Evolutionary conservation across 495 filamentous ascomycete genomes (phyloP).

Genomic region (Cladorrhinum samala): DNA sequence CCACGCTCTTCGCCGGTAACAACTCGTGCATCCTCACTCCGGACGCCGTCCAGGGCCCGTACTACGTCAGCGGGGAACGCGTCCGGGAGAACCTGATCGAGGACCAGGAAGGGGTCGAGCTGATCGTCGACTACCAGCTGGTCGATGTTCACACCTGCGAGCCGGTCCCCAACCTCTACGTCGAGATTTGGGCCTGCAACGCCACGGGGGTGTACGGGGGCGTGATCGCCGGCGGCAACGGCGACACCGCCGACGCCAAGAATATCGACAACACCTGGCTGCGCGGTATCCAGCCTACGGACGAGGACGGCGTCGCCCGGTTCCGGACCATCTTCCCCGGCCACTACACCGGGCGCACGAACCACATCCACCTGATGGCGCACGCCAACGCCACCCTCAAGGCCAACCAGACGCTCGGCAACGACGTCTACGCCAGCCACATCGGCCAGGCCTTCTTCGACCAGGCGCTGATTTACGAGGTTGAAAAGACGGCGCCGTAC

Average conservation of each 20-base stretch:
- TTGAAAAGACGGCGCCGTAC: constrained; percentile 53
- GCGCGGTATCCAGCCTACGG: constrained; percentile 45
- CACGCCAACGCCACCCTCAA: constrained; percentile 39
- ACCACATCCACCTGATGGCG: constrained; percentile 41
- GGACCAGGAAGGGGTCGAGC: constrained; percentile 46
- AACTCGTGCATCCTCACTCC: constrained; percentile 49
- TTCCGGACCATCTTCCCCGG: constrained; percentile 52
- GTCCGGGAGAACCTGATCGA: constrained; percentile 55
- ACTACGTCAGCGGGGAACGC: constrained; percentile 42
- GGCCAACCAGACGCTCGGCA: constrained; percentile 45
- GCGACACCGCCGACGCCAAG: constrained; percentile 34
- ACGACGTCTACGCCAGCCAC: constrained; percentile 43
- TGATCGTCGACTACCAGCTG: constrained; percentile 56
- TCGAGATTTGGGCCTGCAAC: constrained; percentile 54
- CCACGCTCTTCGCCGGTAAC: constrained; percentile 45
- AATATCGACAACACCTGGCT: constrained; percentile 47
- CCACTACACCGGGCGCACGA: constrained; percentile 45
- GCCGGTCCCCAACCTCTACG: constrained; percentile 47
- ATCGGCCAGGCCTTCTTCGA: constrained; percentile 61
- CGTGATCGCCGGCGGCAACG: constrained; percentile 40
- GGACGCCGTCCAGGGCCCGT: constrained; percentile 50
- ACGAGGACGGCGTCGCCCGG: constrained; percentile 41
- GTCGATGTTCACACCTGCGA: constrained; percentile 55
- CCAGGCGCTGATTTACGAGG: constrained; percentile 48
- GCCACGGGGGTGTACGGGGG: constrained; percentile 51